A percentile compares a stretch with the other conserved stretches of the same genome.
These are phyloP conservation scores for Fusarium tupiense DNA, from an alignment of 2,329 filamentous ascomycete genomes.

Conservation along the genomic window DNA sequence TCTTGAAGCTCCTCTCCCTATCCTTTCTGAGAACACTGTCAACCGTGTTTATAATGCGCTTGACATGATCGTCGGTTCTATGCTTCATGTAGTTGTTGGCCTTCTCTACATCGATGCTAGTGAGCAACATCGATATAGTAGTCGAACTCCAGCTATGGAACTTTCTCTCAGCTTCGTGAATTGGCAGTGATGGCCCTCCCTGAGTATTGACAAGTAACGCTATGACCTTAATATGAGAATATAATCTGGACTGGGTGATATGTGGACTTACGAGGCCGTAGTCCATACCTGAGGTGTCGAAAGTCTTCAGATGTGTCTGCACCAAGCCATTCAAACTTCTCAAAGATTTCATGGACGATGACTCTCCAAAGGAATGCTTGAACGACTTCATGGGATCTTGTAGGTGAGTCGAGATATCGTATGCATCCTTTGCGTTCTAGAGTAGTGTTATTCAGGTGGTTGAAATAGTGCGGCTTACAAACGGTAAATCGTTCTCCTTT, in stretches of 20 bases:
- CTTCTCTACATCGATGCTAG: neutral
- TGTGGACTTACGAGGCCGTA: neutral
- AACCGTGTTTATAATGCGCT: neutral
- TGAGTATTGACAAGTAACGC: neutral
- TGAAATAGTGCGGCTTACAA: accelerated
- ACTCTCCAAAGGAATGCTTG: neutral
- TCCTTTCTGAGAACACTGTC: accelerated
- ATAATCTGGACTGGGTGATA: accelerated
- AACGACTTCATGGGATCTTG: neutral
- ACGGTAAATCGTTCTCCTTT: accelerated
- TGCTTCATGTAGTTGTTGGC: neutral
- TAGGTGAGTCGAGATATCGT: neutral
- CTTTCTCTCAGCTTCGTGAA: neutral
- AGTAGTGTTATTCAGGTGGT: neutral
- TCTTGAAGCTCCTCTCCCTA: neutral
- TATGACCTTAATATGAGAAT: neutral
- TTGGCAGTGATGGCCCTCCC: neutral
- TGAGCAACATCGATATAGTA: neutral
- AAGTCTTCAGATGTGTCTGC: neutral
- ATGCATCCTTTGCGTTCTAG: neutral
- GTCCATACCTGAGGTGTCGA: neutral
- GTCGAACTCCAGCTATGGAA: neutral
- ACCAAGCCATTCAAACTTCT: neutral
- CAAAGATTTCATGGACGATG: neutral
- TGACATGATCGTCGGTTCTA: neutral